These are phyloP conservation scores for Debaryomyces fabryi DNA, from an alignment of 1,139 yeast genomes.

Conservation along the genomic window DNA sequence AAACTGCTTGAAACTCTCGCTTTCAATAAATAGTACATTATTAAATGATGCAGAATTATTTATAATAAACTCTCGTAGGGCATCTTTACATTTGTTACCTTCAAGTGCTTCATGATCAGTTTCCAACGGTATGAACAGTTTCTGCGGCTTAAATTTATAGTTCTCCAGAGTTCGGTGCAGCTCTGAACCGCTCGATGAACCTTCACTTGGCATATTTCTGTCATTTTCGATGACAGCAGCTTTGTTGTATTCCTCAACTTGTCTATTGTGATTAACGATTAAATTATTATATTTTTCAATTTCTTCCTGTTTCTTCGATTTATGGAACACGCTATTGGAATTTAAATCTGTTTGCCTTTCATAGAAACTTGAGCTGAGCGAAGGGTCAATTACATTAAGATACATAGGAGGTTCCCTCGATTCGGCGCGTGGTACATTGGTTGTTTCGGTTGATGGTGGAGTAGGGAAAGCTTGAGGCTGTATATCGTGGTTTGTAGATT, in stretches of 20 bases:
- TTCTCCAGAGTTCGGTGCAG: too few relatives aligned
- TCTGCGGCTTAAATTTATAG: background rate
- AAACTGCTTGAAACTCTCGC: conserved; percentile 12
- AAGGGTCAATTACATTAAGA: conserved; percentile 11
- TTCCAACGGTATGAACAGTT: background rate
- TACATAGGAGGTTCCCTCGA: background rate
- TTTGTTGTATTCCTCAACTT: conserved; percentile 16
- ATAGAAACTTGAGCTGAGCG: conserved; percentile 5
- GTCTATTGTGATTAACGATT: conserved; percentile 12
- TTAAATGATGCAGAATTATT: conserved; percentile 15
- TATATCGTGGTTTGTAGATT: background rate
- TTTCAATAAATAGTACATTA: conserved; percentile 13
- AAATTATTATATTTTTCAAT: conserved; percentile 14
- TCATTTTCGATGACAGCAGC: conserved; percentile 9
- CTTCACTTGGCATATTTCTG: background rate
- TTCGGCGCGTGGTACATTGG: background rate
- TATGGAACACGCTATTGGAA: background rate
- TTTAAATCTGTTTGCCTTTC: background rate
- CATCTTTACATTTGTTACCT: conserved; percentile 11
- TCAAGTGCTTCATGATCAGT: background rate
- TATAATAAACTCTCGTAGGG: conserved; percentile 12
- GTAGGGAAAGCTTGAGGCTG: background rate
- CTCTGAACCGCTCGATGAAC: background rate
- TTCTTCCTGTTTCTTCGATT: conserved; percentile 10
- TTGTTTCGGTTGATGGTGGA: background rate